Conservation (phyloP, 2,329 filamentous ascomycete genomes). For the Rachicladosporium sp. region DNA sequence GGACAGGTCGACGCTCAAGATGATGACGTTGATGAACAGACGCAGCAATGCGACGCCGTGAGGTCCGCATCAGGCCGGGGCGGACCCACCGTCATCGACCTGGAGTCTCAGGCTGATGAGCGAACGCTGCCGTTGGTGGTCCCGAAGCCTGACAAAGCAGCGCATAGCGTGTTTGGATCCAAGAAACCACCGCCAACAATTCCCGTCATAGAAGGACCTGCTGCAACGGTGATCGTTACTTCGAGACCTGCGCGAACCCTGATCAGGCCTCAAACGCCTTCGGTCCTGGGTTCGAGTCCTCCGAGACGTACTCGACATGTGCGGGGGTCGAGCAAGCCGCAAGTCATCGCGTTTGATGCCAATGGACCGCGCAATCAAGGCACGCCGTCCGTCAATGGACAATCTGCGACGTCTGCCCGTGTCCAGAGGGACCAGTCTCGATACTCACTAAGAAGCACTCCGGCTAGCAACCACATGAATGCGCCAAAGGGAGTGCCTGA, state of each 20-base stretch:
- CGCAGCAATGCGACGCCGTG: no score
- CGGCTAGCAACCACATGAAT: background rate
- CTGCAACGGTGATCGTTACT: background rate
- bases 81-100: background rate
- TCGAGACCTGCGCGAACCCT: background rate
- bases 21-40: background rate
- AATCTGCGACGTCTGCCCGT: no score
- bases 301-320: background rate
- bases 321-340: slow-evolving; percentile 11
- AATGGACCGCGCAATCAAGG: slow-evolving; percentile 22
- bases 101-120: slow-evolving; percentile 4
- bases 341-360: slow-evolving; percentile 17
- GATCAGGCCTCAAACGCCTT: slow-evolving; percentile 7
- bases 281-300: slow-evolving; percentile 7
- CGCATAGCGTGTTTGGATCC: no score
- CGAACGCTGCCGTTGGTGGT: slow-evolving; percentile 2
- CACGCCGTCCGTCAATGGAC: background rate
- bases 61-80: background rate
- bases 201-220: background rate
- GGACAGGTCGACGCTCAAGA: background rate
- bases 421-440: background rate
- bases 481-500: background rate
- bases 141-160: no score
- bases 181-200: background rate
- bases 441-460: background rate